Percentiles rank a stretch among this genome's conserved stretches.
Conservation (phyloP, 257 asterid genomes). For the Plantago elongata region DNA sequence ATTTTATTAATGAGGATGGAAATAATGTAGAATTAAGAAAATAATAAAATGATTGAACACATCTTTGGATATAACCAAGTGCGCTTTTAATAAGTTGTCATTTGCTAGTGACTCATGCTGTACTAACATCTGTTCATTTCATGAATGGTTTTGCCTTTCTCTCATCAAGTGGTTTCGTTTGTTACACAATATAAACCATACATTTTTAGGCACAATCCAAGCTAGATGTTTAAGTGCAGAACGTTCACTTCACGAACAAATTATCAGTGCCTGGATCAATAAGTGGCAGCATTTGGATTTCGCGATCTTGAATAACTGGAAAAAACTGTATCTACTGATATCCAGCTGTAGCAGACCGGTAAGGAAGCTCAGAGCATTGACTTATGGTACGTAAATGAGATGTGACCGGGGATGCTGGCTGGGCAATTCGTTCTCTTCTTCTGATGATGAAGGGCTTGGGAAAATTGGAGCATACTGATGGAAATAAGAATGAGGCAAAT, state of each 20-base stretch:
- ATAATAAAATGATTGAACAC: too few species aligned
- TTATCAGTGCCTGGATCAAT: not conserved
- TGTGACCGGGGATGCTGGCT: conserved; percentile 31
- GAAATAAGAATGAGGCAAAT: not conserved
- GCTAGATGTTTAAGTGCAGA: too few species aligned
- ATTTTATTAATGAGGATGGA: too few species aligned
- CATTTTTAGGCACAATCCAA: too few species aligned
- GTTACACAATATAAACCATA: too few species aligned
- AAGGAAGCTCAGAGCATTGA: not conserved
- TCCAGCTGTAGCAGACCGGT: not conserved
- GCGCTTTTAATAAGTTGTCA: too few species aligned
- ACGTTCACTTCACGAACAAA: not conserved
- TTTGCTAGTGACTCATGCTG: too few species aligned
- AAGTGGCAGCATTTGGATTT: not conserved
- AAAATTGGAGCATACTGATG: conserved; percentile 23
- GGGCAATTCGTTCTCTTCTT: conserved; percentile 37
- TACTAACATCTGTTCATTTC: too few species aligned
- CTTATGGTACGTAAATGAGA: conserved; percentile 29
- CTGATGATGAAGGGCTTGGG: conserved; percentile 12
- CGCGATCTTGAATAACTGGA: not conserved
- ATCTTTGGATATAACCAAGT: too few species aligned
- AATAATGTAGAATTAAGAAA: too few species aligned
- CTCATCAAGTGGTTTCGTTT: too few species aligned
- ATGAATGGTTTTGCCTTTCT: too few species aligned
- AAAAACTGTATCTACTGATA: not conserved